Conservation (phyloP, 1,139 yeast genomes). For the Kodamaea sp. region DNA sequence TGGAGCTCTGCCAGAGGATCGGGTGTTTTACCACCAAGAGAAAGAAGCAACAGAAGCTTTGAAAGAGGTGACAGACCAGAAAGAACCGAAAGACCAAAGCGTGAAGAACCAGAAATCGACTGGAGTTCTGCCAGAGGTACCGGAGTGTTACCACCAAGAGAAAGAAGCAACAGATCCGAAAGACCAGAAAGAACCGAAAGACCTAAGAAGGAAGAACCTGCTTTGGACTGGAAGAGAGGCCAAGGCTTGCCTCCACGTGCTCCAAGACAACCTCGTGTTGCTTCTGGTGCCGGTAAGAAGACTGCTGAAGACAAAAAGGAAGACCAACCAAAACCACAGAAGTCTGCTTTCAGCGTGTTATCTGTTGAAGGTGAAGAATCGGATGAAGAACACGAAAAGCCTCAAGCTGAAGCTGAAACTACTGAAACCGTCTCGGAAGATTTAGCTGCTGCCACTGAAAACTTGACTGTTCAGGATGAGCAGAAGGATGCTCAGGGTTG, state of each 20-base stretch:
- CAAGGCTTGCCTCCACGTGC: conserved; percentile 30
- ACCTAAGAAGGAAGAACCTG: conserved; percentile 31
- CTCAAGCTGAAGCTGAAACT: conserved; percentile 12
- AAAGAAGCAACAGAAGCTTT: conserved; percentile 35
- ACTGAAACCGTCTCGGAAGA: too few species aligned
- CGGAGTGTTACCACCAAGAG: conserved; percentile 23
- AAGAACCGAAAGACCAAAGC: conserved; percentile 27
- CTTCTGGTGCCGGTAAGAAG: conserved; percentile 12
- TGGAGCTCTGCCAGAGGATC: conserved; percentile 42
- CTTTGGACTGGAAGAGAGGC: conserved; percentile 35
- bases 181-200: conserved; percentile 12
- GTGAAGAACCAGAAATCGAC: conserved; percentile 36
- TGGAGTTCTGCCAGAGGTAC: conserved; percentile 46
- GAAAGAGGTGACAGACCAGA: conserved; percentile 34
- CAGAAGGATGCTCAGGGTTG: conserved; percentile 52
- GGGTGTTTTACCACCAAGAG: conserved; percentile 39
- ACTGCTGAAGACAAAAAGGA: conserved; percentile 29
- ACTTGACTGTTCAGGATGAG: conserved; percentile 37
- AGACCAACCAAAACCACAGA: conserved; percentile 47
- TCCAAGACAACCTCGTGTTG: conserved; percentile 7
- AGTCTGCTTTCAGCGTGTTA: conserved; percentile 67
- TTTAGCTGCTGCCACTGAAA: conserved; percentile 47
- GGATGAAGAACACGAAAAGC: conserved; percentile 45
- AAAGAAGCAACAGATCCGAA: conserved; percentile 15
- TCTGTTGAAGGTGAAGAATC: conserved; percentile 60